A percentile compares a stretch with the other conserved stretches of the same genome.
Evolutionary conservation across 768 basidiomycete genomes (phyloP).

Genomic region (Auricularia cornea): DNA sequence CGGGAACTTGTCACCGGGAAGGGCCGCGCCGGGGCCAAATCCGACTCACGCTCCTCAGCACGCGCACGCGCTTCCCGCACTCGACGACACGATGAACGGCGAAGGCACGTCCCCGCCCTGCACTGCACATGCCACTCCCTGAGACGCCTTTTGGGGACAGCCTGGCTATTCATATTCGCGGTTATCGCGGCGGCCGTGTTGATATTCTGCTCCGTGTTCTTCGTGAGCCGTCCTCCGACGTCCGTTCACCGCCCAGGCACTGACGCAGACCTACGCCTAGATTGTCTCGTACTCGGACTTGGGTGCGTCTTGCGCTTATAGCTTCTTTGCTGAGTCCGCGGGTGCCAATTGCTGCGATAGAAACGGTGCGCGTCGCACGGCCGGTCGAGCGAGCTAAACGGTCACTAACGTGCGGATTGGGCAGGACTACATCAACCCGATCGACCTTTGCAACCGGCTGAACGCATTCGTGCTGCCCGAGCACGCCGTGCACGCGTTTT

Average conservation of each 20-base stretch:
- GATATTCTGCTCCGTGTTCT: slow-evolving; percentile 99
- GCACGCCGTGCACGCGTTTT: slow-evolving; percentile 89
- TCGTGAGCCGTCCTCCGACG: slow-evolving; percentile 58
- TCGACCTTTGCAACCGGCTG: slow-evolving; percentile 99
- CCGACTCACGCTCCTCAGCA: no score
- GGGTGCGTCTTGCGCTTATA: slow-evolving; percentile 35
- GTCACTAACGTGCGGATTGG: not conserved
- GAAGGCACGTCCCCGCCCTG: not conserved
- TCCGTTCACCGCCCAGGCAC: not conserved
- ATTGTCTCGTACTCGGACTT: slow-evolving; percentile 99
- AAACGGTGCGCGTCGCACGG: not conserved
- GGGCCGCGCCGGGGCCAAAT: no score
- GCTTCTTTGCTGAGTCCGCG: no score
- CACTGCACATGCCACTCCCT: not conserved
- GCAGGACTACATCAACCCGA: slow-evolving; percentile 95
- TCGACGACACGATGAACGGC: not conserved
- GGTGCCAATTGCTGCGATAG: no score
- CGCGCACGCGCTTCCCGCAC: no score
- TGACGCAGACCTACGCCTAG: slow-evolving; percentile 31
- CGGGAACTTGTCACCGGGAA: not conserved
- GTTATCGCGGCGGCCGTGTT: slow-evolving; percentile 92
- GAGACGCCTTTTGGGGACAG: slow-evolving; percentile 27
- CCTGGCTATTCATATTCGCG: slow-evolving; percentile 95
- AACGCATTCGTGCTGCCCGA: slow-evolving; percentile 90
- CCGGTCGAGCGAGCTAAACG: not conserved